phyloP scores from a whole-genome alignment of 257 asterid genomes.

The Solanum chiquidenum region DNA sequence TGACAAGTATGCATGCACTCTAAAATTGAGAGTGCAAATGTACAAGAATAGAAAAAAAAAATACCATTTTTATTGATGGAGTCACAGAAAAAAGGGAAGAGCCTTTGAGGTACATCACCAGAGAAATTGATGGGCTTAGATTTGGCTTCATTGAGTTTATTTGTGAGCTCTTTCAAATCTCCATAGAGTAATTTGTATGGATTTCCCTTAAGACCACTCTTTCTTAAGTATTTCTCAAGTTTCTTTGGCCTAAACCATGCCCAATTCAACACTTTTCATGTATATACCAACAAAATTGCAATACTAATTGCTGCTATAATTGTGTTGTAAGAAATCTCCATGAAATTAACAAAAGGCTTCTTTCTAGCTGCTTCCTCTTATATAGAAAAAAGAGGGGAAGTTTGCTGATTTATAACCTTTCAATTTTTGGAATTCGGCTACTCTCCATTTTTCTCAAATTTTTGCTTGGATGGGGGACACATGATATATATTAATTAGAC shows the following conservation, averaged over 20 bases:
- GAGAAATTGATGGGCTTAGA: slow-evolving; percentile 16
- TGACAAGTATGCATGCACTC: no score
- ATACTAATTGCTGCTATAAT: neutral
- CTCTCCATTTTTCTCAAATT: no score
- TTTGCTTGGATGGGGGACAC: no score
- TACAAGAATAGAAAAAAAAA: no score
- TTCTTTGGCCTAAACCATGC: neutral
- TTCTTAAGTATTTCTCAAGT: slow-evolving; percentile 7
- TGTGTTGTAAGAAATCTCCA: no score
- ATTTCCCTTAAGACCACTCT: slow-evolving; percentile 25
- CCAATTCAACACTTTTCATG: neutral
- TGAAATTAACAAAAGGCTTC: no score
- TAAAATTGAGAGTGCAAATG: no score
- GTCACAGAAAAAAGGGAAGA: neutral
- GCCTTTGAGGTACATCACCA: neutral
- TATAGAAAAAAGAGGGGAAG: no score
- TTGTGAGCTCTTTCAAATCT: slow-evolving; percentile 16
- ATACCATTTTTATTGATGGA: neutral
- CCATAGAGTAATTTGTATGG: slow-evolving; percentile 23
- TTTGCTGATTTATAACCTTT: no score
- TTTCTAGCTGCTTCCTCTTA: no score
- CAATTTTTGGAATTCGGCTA: no score
- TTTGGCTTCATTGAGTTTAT: slow-evolving; percentile 7
- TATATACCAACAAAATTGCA: slow-evolving; percentile 6
- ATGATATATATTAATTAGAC: no score